Evolutionary conservation across 2,329 filamentous ascomycete genomes (phyloP).

Genomic region (Pseudogymnoascus sp.): DNA sequence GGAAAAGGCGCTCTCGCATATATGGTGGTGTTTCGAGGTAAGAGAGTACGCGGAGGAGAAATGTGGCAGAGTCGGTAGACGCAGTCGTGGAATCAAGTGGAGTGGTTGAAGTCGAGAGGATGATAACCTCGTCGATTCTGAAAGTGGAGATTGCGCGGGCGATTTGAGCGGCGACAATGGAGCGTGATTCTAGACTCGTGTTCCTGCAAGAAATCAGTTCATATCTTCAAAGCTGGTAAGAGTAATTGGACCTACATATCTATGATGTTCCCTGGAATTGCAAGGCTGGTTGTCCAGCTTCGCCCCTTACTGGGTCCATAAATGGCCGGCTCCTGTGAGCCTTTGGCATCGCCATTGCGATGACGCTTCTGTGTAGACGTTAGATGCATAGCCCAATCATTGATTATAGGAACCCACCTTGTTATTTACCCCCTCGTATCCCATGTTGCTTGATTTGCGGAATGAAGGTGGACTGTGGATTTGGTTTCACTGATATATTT

Average conservation of each 20-base stretch:
- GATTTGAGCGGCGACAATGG: slow-evolving; percentile 62
- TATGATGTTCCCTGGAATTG: slow-evolving; percentile 69
- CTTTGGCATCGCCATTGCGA: slow-evolving; percentile 23
- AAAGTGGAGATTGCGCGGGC: slow-evolving; percentile 77
- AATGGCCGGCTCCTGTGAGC: slow-evolving; percentile 38
- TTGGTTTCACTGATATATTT: background rate
- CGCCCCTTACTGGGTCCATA: slow-evolving; percentile 58
- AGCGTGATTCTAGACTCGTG: slow-evolving; percentile 54
- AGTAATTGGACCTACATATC: slow-evolving; percentile 47
- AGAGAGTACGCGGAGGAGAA: slow-evolving; percentile 67
- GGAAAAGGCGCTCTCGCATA: slow-evolving; percentile 67
- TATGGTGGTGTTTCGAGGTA: slow-evolving; percentile 82
- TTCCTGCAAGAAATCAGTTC: background rate
- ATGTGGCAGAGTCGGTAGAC: slow-evolving; percentile 62
- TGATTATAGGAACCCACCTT: background rate
- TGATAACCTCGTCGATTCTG: slow-evolving; percentile 72
- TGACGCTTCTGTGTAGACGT: slow-evolving; percentile 25
- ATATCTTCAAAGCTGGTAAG: background rate
- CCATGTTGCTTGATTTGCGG: background rate
- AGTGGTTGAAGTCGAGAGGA: slow-evolving; percentile 50
- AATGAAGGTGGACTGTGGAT: background rate
- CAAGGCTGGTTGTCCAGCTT: slow-evolving; percentile 67
- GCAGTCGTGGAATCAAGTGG: slow-evolving; percentile 20
- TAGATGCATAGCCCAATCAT: background rate
- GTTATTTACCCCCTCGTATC: background rate